These are phyloP conservation scores for Aspergillus udagawae DNA, from an alignment of 2,329 filamentous ascomycete genomes.

Conservation along the genomic window DNA sequence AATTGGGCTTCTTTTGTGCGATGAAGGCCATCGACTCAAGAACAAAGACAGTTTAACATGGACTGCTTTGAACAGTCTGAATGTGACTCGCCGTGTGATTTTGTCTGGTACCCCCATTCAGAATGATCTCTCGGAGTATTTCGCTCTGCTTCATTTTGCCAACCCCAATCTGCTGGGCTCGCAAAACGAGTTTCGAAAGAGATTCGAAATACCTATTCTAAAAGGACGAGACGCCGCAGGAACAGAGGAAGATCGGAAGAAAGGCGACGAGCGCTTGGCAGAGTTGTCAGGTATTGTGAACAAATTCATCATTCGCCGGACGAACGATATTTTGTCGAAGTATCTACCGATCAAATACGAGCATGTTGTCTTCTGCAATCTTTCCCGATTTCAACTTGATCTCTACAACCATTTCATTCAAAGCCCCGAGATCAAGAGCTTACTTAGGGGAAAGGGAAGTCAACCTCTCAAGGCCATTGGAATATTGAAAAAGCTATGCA, in stretches of 20 bases:
- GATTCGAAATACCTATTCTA: slow-evolving; percentile 88
- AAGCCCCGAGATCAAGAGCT: slow-evolving; percentile 87
- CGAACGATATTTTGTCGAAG: slow-evolving; percentile 96
- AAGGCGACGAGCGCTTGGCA: slow-evolving; percentile 75
- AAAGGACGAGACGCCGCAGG: slow-evolving; percentile 87
- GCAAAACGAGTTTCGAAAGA: slow-evolving; percentile 85
- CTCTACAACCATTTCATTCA: slow-evolving; percentile 97
- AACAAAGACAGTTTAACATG: slow-evolving; percentile 97
- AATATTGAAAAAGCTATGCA: slow-evolving; percentile 96
- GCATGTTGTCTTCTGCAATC: slow-evolving; percentile 96
- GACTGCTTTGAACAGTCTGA: slow-evolving; percentile 80
- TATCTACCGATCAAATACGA: slow-evolving; percentile 98
- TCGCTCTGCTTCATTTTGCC: slow-evolving; percentile 90
- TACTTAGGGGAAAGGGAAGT: slow-evolving; percentile 88
- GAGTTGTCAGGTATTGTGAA: slow-evolving; percentile 85
- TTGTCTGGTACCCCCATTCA: slow-evolving; percentile 96
- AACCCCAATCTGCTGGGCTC: slow-evolving; percentile 90
- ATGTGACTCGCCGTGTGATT: slow-evolving; percentile 88
- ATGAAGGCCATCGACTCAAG: slow-evolving; percentile 94
- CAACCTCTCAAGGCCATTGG: slow-evolving; percentile 96
- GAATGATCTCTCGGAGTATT: slow-evolving; percentile 98
- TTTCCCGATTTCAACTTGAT: slow-evolving; percentile 86
- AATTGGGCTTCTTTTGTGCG: slow-evolving; percentile 89
- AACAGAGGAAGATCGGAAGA: slow-evolving; percentile 73
- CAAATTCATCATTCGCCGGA: slow-evolving; percentile 96